phyloP scores from a whole-genome alignment of 257 asterid species.

The Echites panduratus region DNA sequence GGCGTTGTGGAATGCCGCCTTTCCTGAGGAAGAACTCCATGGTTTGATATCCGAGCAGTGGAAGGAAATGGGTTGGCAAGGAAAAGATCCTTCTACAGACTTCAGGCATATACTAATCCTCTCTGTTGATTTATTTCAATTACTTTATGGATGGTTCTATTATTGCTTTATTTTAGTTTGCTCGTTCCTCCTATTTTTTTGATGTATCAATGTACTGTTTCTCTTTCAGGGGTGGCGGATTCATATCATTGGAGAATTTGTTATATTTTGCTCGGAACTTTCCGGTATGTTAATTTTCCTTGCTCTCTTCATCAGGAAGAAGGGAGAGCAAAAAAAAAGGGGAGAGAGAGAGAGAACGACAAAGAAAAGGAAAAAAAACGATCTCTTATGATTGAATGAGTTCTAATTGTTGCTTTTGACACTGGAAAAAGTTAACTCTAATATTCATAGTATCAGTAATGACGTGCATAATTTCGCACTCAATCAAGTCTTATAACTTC shows the following conservation, averaged over 20 bases:
- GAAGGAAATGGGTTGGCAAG: constrained; percentile 99
- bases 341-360: not conserved
- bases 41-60: constrained; percentile 96
- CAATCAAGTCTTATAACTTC: not conserved
- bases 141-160: not conserved
- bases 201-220: not conserved
- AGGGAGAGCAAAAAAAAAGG: not conserved
- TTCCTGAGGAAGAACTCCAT: constrained; percentile 73
- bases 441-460: not conserved
- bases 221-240: constrained; percentile 88
- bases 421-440: not conserved
- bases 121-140: constrained; percentile 8
- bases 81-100: constrained; percentile 99
- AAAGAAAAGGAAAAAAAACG: not conserved
- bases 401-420: not conserved
- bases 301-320: not conserved
- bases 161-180: not conserved
- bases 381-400: not conserved
- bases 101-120: constrained; percentile 51
- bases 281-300: constrained; percentile 52
- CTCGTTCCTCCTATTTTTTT: constrained; percentile 2
- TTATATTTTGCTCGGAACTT: constrained; percentile 78
- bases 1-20: constrained; percentile 85
- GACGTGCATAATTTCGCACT: not conserved
- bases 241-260: constrained; percentile 89